phyloP scores from a whole-genome alignment of 1,284 basidiomycete species.

The Cryptococcus sp. region DNA sequence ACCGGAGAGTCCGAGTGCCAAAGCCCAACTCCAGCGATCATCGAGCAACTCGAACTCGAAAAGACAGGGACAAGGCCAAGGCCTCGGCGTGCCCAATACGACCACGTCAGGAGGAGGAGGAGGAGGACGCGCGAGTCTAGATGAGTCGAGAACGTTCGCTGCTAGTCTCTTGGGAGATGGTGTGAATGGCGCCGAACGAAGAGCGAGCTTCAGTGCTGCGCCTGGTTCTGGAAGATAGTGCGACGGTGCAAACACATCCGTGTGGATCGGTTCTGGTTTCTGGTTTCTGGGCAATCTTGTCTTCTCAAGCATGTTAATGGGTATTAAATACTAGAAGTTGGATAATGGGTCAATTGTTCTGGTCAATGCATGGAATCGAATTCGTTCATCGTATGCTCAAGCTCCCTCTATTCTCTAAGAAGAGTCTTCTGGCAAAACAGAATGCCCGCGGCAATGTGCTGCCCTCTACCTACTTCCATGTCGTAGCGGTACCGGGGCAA shows the following conservation, averaged over 20 bases:
- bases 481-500: too few relatives aligned
- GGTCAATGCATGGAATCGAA: too few relatives aligned
- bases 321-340: not conserved
- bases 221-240: not conserved
- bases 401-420: too few relatives aligned
- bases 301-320: not conserved
- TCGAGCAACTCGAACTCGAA: too few relatives aligned
- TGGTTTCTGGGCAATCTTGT: not conserved
- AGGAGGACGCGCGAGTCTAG: slow-evolving; percentile 26
- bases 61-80: slow-evolving; percentile 1
- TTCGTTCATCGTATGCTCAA: too few relatives aligned
- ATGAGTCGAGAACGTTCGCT: slow-evolving; percentile 13
- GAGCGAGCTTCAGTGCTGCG: slow-evolving; percentile 35
- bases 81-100: not conserved
- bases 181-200: slow-evolving; percentile 28
- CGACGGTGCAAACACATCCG: not conserved
- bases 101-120: not conserved
- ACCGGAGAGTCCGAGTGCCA: too few relatives aligned
- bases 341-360: too few relatives aligned
- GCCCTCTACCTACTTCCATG: too few relatives aligned
- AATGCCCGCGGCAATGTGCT: too few relatives aligned
- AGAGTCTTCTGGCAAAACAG: too few relatives aligned
- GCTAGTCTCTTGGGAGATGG: not conserved
- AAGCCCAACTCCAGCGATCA: too few relatives aligned
- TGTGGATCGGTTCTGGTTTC: slow-evolving; percentile 1